These are phyloP conservation scores for Epichloe bromicola DNA, from an alignment of 2,329 filamentous ascomycete species.

Conservation along the genomic window DNA sequence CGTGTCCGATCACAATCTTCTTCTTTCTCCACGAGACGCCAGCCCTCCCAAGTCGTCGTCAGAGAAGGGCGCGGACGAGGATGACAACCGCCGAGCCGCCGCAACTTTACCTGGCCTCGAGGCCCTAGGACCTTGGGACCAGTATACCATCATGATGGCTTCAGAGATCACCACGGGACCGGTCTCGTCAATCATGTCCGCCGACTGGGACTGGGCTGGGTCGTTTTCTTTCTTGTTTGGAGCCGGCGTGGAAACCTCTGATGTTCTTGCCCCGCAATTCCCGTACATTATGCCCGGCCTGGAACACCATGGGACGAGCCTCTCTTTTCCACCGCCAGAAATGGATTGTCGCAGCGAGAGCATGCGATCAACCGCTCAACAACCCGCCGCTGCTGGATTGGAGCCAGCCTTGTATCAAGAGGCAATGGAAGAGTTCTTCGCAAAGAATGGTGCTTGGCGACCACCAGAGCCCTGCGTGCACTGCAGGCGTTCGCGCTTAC, in stretches of 20 bases:
- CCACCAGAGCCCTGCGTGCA: slow-evolving; percentile 30
- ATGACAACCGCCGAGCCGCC: background rate
- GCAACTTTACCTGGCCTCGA: background rate
- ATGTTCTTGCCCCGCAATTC: background rate
- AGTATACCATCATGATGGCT: background rate
- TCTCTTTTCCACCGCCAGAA: background rate
- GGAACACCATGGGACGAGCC: background rate
- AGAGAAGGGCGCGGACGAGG: background rate
- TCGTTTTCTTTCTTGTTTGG: slow-evolving; percentile 5
- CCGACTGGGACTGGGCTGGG: slow-evolving; percentile 6
- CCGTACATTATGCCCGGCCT: background rate
- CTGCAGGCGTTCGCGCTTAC: slow-evolving; percentile 30
- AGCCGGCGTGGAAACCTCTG: background rate
- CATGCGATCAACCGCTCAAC: background rate
- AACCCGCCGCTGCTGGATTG: background rate
- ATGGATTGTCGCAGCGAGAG: background rate
- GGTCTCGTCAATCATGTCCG: background rate
- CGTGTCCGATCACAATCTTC: slow-evolving; percentile 5
- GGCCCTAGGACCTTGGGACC: background rate
- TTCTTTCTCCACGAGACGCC: slow-evolving; percentile 2
- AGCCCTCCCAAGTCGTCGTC: slow-evolving; percentile 3
- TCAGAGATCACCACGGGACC: background rate
- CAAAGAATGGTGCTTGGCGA: slow-evolving; percentile 27
- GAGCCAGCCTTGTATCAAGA: slow-evolving; percentile 6
- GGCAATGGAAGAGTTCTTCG: slow-evolving; percentile 24